Evolutionary conservation across 169 alveolate species (phyloP).

Genomic region (Plasmodium billcollinsi): DNA sequence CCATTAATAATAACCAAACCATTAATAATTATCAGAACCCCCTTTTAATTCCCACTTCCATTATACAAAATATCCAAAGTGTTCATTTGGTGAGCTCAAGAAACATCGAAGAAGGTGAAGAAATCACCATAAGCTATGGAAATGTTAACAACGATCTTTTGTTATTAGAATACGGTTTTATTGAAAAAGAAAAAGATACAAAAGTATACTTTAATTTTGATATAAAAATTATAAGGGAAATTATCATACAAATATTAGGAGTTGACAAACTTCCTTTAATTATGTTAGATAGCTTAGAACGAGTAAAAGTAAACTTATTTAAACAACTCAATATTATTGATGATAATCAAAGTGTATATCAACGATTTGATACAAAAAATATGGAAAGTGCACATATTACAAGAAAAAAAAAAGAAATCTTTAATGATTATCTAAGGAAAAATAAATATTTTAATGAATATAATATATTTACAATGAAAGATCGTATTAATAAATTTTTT

Average conservation of each 20-base stretch:
- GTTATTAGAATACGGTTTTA: conserved; percentile 71
- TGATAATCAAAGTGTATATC: conserved; percentile 34
- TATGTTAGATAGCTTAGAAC: conserved; percentile 54
- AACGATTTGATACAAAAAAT: conserved; percentile 29
- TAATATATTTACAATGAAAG: conserved; percentile 75
- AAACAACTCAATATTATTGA: conserved; percentile 20
- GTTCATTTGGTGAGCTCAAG: conserved; percentile 56
- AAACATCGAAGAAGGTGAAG: conserved; percentile 49
- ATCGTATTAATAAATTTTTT: conserved; percentile 60
- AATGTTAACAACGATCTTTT: conserved; percentile 55
- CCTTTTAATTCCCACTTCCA: neutral
- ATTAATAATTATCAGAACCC: neutral
- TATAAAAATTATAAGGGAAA: conserved; percentile 62
- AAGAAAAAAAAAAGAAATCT: conserved; percentile 64
- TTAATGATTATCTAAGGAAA: conserved; percentile 68
- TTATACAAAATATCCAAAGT: neutral
- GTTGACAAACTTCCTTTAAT: conserved; percentile 61
- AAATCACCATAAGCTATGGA: conserved; percentile 64
- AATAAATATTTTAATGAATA: conserved; percentile 69
- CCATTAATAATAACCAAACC: neutral
- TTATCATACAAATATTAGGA: conserved; percentile 67
- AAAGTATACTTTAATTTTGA: conserved; percentile 66
- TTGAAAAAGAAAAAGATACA: conserved; percentile 23
- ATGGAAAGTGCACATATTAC: conserved; percentile 45
- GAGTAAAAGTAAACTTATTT: conserved; percentile 42